Conservation (phyloP, 768 basidiomycete species). For the Macrolepiota albuminosa region DNA sequence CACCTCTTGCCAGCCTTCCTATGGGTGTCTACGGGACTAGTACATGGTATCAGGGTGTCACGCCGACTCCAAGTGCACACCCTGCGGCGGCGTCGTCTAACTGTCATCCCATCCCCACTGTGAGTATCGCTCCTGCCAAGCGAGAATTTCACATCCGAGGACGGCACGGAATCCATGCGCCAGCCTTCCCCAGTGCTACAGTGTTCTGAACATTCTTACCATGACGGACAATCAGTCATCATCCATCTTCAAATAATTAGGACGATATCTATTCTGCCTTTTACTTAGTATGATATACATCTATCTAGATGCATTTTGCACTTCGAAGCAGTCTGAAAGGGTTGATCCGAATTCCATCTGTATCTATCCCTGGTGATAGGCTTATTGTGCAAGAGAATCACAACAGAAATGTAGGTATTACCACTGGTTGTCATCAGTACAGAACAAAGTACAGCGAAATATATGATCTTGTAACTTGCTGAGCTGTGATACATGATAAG, state of each 20-base stretch:
- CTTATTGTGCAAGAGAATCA: no score
- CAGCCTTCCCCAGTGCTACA: neutral
- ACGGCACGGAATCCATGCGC: neutral
- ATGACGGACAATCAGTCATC: neutral
- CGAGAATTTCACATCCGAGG: neutral
- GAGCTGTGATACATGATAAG: neutral
- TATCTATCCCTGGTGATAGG: neutral
- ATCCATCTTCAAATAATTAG: neutral
- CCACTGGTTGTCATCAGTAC: no score
- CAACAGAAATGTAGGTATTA: no score
- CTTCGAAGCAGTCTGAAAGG: neutral
- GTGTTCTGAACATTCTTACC: neutral
- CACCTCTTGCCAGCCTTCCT: constrained; percentile 30
- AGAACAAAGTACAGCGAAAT: no score
- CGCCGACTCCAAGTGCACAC: constrained; percentile 53
- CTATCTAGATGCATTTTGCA: neutral
- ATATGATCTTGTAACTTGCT: neutral
- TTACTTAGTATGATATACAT: neutral
- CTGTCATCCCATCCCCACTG: constrained; percentile 44
- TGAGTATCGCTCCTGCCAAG: constrained; percentile 21
- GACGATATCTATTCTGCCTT: neutral
- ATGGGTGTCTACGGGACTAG: constrained; percentile 75
- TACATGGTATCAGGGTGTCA: constrained; percentile 61
- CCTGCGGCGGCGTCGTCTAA: constrained; percentile 57
- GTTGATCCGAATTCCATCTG: neutral